Evolutionary conservation across 2,329 filamentous ascomycete species (phyloP).

Genomic region (Penicillium sp.): DNA sequence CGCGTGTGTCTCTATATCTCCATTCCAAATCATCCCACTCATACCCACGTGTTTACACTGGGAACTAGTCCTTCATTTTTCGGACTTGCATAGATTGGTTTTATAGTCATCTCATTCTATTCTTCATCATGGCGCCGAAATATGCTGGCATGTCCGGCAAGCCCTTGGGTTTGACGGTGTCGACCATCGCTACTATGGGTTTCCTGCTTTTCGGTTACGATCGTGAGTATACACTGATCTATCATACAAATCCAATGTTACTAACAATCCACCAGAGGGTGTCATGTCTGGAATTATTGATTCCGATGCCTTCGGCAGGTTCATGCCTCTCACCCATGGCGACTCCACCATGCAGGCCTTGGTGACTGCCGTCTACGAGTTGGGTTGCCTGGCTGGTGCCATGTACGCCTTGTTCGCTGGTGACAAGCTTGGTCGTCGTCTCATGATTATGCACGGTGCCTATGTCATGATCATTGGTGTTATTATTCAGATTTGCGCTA

Average conservation of each 20-base stretch:
- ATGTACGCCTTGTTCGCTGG: conserved; percentile 39
- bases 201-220: conserved; percentile 63
- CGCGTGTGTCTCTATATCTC: conserved; percentile 12
- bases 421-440: conserved; percentile 40
- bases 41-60: conserved; percentile 7
- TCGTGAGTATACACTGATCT: conserved; percentile 36
- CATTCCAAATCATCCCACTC: background rate
- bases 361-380: conserved; percentile 36
- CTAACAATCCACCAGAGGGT: conserved; percentile 31
- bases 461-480: conserved; percentile 50
- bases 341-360: conserved; percentile 43
- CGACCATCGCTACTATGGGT: conserved; percentile 63
- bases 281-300: conserved; percentile 44
- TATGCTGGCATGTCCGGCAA: conserved; percentile 62
- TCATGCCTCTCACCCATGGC: conserved; percentile 36
- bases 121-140: conserved; percentile 51
- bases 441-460: conserved; percentile 58
- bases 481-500: conserved; percentile 39
- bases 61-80: background rate
- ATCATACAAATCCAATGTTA: background rate
- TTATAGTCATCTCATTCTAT: background rate
- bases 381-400: conserved; percentile 40
- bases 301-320: conserved; percentile 32
- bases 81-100: conserved; percentile 3
- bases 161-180: conserved; percentile 57